phyloP scores from a whole-genome alignment of 148 eudicot genomes.

The Vaccinium darrowii region DNA sequence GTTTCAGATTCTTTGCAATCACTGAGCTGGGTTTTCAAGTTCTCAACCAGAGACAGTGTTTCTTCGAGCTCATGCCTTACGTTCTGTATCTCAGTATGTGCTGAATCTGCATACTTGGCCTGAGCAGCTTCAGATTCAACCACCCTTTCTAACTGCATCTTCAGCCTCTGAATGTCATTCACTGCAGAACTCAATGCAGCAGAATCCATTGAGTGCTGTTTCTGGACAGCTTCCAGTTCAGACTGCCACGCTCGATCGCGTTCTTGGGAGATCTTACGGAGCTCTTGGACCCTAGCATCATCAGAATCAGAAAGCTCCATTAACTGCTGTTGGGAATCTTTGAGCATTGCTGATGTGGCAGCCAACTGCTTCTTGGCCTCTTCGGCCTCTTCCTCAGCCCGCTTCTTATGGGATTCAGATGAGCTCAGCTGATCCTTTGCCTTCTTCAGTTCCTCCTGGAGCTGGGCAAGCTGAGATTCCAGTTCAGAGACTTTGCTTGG shows the following conservation, averaged over 20 bases:
- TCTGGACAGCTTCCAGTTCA: constrained; percentile 73
- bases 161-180: constrained; percentile 73
- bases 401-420: constrained; percentile 50
- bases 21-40: constrained; percentile 54
- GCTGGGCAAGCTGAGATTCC: constrained; percentile 71
- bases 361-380: constrained; percentile 66
- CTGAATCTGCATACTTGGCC: constrained; percentile 51
- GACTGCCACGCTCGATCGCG: constrained; percentile 85
- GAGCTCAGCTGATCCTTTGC: constrained; percentile 72
- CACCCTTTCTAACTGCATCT: constrained; percentile 56
- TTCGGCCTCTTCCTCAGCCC: constrained; percentile 68
- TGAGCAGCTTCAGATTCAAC: constrained; percentile 58
- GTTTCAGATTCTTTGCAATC: constrained; percentile 60
- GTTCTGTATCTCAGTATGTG: constrained; percentile 57
- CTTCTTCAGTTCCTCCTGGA: constrained; percentile 75
- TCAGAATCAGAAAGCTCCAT: constrained; percentile 61
- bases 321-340: constrained; percentile 64
- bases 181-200: constrained; percentile 62
- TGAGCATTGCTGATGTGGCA: constrained; percentile 51
- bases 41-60: constrained; percentile 51
- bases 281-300: constrained; percentile 62
- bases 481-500: constrained; percentile 57
- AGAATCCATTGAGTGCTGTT: constrained; percentile 74
- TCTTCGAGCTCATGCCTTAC: constrained; percentile 56
- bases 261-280: constrained; percentile 75